These are phyloP conservation scores for Paracorniculantispora psalliotae DNA, from an alignment of 2,329 filamentous ascomycete genomes.

Conservation along the genomic window DNA sequence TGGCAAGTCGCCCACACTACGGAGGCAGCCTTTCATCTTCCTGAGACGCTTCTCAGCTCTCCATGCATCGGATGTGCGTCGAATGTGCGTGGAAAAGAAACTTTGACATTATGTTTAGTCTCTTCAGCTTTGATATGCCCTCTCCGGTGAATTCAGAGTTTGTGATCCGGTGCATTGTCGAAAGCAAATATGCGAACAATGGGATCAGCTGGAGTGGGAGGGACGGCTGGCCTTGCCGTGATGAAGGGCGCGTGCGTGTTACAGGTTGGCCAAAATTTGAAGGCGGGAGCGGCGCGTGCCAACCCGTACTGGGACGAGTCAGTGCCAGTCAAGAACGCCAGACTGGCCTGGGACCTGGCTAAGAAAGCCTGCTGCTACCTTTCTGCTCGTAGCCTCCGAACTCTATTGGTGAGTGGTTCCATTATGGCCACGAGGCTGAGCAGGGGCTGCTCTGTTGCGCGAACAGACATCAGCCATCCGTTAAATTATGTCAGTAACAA, in stretches of 20 bases:
- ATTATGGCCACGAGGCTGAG: constrained; percentile 5
- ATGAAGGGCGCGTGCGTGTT: constrained; percentile 8
- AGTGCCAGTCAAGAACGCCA: neutral
- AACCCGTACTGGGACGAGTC: neutral
- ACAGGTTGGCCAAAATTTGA: constrained; percentile 9
- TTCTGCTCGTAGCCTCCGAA: neutral
- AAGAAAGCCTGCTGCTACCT: neutral
- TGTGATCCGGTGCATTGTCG: neutral
- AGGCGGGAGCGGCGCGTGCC: constrained; percentile 6
- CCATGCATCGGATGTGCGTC: neutral
- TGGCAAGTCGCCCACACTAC: neutral
- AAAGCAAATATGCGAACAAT: neutral
- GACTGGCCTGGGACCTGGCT: neutral
- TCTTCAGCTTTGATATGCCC: neutral
- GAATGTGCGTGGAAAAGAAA: neutral
- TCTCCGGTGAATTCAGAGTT: neutral
- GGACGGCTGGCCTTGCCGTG: neutral
- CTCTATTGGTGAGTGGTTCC: constrained; percentile 9
- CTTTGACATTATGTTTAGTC: neutral
- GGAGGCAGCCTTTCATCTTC: neutral
- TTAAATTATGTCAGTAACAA: neutral
- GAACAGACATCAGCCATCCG: constrained; percentile 8
- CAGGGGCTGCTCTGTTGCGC: neutral
- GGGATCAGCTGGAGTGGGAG: neutral
- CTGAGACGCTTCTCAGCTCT: neutral